phyloP scores from a whole-genome alignment of 305 asterid species.

The Ajuga reptans region DNA sequence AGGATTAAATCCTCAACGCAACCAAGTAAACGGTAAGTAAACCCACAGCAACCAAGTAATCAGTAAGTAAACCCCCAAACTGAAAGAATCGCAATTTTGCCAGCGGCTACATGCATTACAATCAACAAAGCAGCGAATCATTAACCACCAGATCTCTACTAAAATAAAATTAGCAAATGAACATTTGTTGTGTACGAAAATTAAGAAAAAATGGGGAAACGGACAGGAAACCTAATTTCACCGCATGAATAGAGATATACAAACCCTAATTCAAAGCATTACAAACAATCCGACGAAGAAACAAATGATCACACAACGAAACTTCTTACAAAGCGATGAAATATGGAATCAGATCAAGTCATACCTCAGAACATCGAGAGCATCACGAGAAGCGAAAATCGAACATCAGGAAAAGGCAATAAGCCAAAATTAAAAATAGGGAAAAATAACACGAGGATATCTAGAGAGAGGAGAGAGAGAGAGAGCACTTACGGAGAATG shows the following conservation, averaged over 20 bases:
- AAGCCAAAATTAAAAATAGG: too few species aligned
- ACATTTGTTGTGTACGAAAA: neutral
- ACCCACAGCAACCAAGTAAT: neutral
- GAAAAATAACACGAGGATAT: neutral
- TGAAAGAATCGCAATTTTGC: conserved; percentile 1
- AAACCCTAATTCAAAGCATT: neutral
- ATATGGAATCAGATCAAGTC: neutral
- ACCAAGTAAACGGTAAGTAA: neutral
- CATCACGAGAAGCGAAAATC: conserved; percentile 15
- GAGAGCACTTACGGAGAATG: conserved; percentile 28
- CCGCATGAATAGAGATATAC: conserved; percentile 6
- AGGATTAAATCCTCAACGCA: neutral
- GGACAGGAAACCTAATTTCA: conserved; percentile 15
- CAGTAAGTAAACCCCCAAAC: neutral
- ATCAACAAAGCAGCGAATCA: neutral
- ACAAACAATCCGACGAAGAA: neutral
- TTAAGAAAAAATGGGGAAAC: neutral
- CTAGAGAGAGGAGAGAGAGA: conserved; percentile 5
- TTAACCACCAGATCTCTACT: neutral
- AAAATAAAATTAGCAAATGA: neutral
- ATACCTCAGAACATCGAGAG: conserved; percentile 23
- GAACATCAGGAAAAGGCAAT: neutral
- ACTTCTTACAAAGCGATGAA: neutral
- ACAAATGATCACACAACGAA: neutral
- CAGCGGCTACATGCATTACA: neutral